phyloP scores from a whole-genome alignment of 1,284 basidiomycete species.

The Apiotrichum laibachii region DNA sequence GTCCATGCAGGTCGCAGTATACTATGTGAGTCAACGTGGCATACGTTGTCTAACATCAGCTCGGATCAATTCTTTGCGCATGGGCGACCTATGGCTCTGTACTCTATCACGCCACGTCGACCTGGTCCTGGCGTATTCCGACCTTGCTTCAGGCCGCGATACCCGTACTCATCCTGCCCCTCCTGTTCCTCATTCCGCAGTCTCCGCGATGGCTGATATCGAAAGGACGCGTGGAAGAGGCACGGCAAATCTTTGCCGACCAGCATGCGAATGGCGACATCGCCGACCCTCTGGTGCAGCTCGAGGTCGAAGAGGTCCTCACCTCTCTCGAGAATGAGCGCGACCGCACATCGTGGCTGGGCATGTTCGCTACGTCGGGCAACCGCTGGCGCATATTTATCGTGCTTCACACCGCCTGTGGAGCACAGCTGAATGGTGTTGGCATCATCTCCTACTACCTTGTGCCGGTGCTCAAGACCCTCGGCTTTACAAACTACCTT shows the following conservation, averaged over 20 bases:
- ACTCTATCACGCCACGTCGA: slow-evolving; percentile 4
- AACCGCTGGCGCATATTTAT: slow-evolving; percentile 53
- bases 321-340: slow-evolving; percentile 23
- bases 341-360: slow-evolving; percentile 39
- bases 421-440: slow-evolving; percentile 1
- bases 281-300: slow-evolving; percentile 17
- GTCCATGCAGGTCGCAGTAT: slow-evolving; percentile 9
- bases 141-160: slow-evolving; percentile 58
- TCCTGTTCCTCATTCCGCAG: slow-evolving; percentile 30
- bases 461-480: slow-evolving; percentile 18
- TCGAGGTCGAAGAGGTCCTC: slow-evolving; percentile 27
- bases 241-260: slow-evolving; percentile 32
- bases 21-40: slow-evolving; percentile 12
- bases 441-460: slow-evolving; percentile 21
- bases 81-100: slow-evolving; percentile 26
- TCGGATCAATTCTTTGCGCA: slow-evolving; percentile 56
- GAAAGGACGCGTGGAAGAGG: slow-evolving; percentile 40
- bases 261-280: slow-evolving; percentile 32
- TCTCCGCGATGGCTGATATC: slow-evolving; percentile 50
- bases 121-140: slow-evolving; percentile 55
- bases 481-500: slow-evolving; percentile 16
- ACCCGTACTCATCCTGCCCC: not conserved
- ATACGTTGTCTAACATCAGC: slow-evolving; percentile 44
- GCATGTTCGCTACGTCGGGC: slow-evolving; percentile 26
- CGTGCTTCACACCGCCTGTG: not conserved